Percentiles rank a stretch among this genome's conserved stretches.
Evolutionary conservation across 805 yeast genomes (phyloP).

Genomic region (Debaryomyces tyrocola): DNA sequence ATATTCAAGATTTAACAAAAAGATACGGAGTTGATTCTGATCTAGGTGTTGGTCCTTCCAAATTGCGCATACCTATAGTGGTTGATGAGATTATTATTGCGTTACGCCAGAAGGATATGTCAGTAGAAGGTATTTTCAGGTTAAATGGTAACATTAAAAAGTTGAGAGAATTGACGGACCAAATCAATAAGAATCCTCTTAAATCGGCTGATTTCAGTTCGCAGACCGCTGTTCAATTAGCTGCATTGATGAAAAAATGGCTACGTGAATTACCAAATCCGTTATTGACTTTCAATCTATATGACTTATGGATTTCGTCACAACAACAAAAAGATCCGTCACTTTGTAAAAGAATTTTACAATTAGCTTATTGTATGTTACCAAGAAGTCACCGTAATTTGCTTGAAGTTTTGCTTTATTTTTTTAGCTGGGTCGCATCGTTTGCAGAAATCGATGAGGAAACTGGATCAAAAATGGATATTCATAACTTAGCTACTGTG

Average conservation of each 20-base stretch:
- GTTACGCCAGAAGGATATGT: slow-evolving; percentile 86
- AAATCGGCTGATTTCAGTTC: slow-evolving; percentile 66
- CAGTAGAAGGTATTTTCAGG: slow-evolving; percentile 94
- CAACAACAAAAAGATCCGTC: slow-evolving; percentile 50
- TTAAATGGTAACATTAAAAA: slow-evolving; percentile 92
- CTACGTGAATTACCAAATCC: slow-evolving; percentile 93
- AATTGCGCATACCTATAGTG: slow-evolving; percentile 77
- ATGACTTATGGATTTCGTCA: slow-evolving; percentile 75
- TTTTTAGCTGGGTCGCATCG: slow-evolving; percentile 93
- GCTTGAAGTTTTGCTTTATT: slow-evolving; percentile 80
- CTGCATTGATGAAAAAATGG: slow-evolving; percentile 90
- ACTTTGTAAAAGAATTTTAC: slow-evolving; percentile 54
- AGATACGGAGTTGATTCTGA: slow-evolving; percentile 81
- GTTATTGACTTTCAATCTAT: slow-evolving; percentile 69
- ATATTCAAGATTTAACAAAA: slow-evolving; percentile 66
- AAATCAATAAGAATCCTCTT: slow-evolving; percentile 71
- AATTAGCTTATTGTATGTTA: slow-evolving; percentile 68
- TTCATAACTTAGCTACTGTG: slow-evolving; percentile 92
- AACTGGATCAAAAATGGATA: slow-evolving; percentile 88
- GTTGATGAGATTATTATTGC: slow-evolving; percentile 85
- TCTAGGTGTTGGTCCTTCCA: slow-evolving; percentile 79
- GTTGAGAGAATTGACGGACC: slow-evolving; percentile 68
- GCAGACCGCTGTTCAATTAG: slow-evolving; percentile 88
- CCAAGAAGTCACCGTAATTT: slow-evolving; percentile 83
- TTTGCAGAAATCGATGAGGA: slow-evolving; percentile 92